Base-by-base conservation (phyloP, 257 asterid species). In the Paraleonurus japonicus region DNA sequence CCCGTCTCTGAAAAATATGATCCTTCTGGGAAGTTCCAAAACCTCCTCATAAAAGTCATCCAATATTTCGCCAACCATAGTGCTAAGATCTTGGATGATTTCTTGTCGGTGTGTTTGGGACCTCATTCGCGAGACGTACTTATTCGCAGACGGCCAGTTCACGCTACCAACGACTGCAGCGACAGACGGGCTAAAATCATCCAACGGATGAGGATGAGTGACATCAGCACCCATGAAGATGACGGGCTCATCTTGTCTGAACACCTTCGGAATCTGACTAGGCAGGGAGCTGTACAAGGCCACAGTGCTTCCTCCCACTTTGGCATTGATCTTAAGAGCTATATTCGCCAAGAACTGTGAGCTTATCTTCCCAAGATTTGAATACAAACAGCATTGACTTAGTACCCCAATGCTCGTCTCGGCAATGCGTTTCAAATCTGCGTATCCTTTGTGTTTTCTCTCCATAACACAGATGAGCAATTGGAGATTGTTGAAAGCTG, bases 191-290 rank as follows among this genome's bases (percentile, higher is more conserved):
- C 96, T 95, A 61, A 6, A 79, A 77, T 95, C 99, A 33, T 95
- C 99, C 9, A 86, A 65, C 0, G 99, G 99, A 77, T 95, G 99
- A 3, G 99, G 99, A 69, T 95, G 99, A 0, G 99, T 92, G 3
- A 95, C 99, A 47, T 95, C 99, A 0, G 99, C 99, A 0, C 99
- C 99, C 98, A 95, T 89, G 48, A 95, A 88, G 65, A 95, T 92
- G 61, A 87, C 95, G 0, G 99, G 98, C 11, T 86, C 81, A 0
- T 88, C 95, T 0, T 51, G 77, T 39, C 70, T 73, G 65, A 95
- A 87, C 27, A 95, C 85, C 70, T 98, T 81, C 0, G 99, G 97
- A 35, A 95, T 83, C 69, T 92, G 95, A 70, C 81, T 75, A 11
- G 95, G 96, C 33, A 95, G 54, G 1, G 96, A 80, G 74, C 85